A percentile compares a stretch with the other conserved stretches of the same genome.
Conservation (phyloP, 129 eudicot genomes). For the Logfia minima region DNA sequence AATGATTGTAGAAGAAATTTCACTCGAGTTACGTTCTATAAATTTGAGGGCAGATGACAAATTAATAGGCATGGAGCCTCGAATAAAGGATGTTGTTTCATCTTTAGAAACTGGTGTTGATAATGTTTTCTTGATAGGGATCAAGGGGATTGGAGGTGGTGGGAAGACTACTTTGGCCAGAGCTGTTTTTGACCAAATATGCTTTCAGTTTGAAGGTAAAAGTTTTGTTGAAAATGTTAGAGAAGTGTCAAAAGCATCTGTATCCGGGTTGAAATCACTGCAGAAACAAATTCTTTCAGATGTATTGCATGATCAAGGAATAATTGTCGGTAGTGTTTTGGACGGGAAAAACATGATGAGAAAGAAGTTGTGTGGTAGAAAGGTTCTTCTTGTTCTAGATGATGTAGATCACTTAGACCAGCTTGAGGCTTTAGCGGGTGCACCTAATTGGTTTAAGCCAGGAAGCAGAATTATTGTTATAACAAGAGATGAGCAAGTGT, state of each 20-base stretch:
- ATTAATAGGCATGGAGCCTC: not conserved
- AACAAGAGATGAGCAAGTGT: conserved; percentile 21
- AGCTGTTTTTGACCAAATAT: not conserved
- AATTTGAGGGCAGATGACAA: not conserved
- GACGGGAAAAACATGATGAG: not conserved
- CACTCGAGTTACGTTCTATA: not conserved
- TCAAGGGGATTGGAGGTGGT: not conserved
- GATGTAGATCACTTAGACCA: conserved; percentile 12
- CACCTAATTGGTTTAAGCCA: conserved; percentile 1
- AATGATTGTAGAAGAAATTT: not conserved
- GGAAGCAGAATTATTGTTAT: conserved; percentile 22
- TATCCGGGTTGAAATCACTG: not conserved
- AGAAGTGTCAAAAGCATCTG: not conserved
- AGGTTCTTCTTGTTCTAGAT: not conserved
- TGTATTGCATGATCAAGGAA: not conserved
- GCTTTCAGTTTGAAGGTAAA: not conserved
- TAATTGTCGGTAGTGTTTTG: conserved; percentile 6
- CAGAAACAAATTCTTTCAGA: not conserved
- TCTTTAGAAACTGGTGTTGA: not conserved
- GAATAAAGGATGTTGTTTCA: not conserved
- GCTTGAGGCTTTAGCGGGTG: conserved; percentile 18
- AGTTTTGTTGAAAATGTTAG: not conserved
- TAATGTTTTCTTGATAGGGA: not conserved
- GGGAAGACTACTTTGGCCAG: not conserved
- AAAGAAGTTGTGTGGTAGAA: not conserved